These are phyloP conservation scores for Solanum tarapatanum DNA, from an alignment of 257 asterid genomes.

Conservation along the genomic window DNA sequence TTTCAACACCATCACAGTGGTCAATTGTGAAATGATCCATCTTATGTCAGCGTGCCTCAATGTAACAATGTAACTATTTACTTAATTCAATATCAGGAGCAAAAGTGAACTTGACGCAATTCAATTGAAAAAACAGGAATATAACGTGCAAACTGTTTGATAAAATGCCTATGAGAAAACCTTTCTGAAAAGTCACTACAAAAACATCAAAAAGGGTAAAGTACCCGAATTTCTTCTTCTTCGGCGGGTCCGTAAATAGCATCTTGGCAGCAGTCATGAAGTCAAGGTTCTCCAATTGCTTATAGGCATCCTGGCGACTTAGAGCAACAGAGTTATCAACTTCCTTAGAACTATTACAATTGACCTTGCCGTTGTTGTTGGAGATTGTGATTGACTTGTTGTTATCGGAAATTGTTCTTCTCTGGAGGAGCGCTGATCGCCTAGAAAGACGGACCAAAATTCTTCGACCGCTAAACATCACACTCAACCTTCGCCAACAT, in stretches of 20 bases:
- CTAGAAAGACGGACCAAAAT: slow-evolving; percentile 24
- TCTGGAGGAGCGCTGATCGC: slow-evolving; percentile 4
- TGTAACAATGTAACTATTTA: neutral
- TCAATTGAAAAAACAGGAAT: neutral
- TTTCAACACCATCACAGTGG: neutral
- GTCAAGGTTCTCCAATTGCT: slow-evolving; percentile 53
- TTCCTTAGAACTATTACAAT: neutral
- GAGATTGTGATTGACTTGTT: slow-evolving; percentile 15
- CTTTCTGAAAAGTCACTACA: neutral
- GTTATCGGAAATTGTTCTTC: slow-evolving; percentile 29
- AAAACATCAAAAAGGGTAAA: neutral
- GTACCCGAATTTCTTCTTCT: slow-evolving; percentile 71
- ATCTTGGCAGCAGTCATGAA: slow-evolving; percentile 59
- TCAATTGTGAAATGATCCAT: neutral
- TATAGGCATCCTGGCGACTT: slow-evolving; percentile 36
- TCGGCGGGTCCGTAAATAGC: slow-evolving; percentile 44
- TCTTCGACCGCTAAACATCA: slow-evolving; percentile 17
- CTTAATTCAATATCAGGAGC: neutral
- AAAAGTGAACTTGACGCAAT: neutral
- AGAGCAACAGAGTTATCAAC: slow-evolving; percentile 33
- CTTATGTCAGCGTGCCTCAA: neutral
- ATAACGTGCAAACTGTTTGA: slow-evolving; percentile 1
- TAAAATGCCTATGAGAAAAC: slow-evolving; percentile 5
- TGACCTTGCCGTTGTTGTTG: slow-evolving; percentile 8
- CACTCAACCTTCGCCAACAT: slow-evolving; percentile 29